Evolutionary conservation across 1,284 basidiomycete genomes (phyloP).

Genomic region (Trichosporon sp.): DNA sequence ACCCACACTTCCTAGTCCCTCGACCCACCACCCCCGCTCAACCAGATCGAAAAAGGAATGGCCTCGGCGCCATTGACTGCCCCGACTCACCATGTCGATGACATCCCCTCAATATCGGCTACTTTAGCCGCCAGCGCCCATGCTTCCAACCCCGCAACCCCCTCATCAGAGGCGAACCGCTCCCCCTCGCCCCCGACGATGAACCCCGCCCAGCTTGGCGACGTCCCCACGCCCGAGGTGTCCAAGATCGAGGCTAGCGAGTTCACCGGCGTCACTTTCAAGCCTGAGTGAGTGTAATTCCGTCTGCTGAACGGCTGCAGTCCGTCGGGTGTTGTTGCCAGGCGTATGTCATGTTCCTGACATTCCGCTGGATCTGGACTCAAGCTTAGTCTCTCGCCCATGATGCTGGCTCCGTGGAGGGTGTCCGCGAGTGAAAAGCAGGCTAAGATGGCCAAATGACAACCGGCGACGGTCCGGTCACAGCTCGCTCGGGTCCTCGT

Average conservation of each 20-base stretch:
- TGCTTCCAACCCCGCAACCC: neutral
- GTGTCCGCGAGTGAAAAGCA: neutral
- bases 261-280: conserved; percentile 47
- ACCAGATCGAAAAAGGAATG: conserved; percentile 1
- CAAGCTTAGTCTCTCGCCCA: neutral
- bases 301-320: neutral
- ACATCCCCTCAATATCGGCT: conserved; percentile 4
- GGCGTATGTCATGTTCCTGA: neutral
- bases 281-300: conserved; percentile 39
- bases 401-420: neutral
- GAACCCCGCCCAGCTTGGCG: conserved; percentile 17
- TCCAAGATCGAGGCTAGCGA: conserved; percentile 47
- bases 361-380: neutral
- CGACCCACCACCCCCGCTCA: neutral
- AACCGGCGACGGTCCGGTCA: neutral
- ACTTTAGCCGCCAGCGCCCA: neutral
- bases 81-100: conserved; percentile 3
- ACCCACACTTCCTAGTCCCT: neutral
- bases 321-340: neutral
- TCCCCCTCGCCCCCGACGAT: conserved; percentile 18
- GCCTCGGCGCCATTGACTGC: conserved; percentile 3
- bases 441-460: neutral
- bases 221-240: conserved; percentile 33
- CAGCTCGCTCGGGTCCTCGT: conserved; percentile 3
- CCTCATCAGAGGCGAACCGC: neutral